Base-by-base conservation (phyloP, 352 stramenopile species). In the Pythium insidiosum region DNA sequence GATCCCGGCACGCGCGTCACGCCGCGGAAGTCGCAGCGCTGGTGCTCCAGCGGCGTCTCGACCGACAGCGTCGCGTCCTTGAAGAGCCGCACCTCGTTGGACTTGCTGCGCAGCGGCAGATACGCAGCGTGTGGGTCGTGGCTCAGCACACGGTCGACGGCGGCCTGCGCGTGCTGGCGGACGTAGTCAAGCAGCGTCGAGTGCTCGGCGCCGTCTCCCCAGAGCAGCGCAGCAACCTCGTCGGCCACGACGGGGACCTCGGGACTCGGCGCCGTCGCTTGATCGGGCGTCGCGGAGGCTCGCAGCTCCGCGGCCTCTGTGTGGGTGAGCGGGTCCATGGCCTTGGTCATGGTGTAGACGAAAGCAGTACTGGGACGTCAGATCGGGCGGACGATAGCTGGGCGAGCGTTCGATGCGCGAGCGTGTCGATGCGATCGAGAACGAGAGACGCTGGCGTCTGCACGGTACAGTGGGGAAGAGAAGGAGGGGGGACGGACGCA, bases 21-120 rank as follows among this genome's bases (percentile, higher is more conserved):
- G 53, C 68, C 76, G 39, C 76, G 71, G 48, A 84, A 86, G 47
- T 86, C 76, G 30, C 66, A 75, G 25, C 71, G 58, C 0, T 61
- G 58, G 2, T 59, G 44, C 21, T 69, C 36, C 19, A 53, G 47
- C 35, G 50, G 50, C 38, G 56, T 53, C 28, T 24, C 26, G 20
- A 42, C 42, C 12, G 47, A 23, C n/a, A 53, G 38, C 36, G 47
- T 57, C 18, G 53, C 53, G 18, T 50, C 36, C 38, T 75, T 76
- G 61, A 85, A 88, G 6, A 86, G 52, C 33, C 58, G 76, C 53
- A 88, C 73, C 51, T 85, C 71, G 39, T 73, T 61, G 43, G 79
- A 62, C 40, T 84, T 63, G 45, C 39, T 55, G 30, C 74, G 69
- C 39, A 82, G 52, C 33, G 66, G 56, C 31, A 67, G 47, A 63